A percentile compares a stretch with the other conserved stretches of the same genome.
Evolutionary conservation across 2,329 filamentous ascomycete species (phyloP).

Genomic region (Alternaria panax): DNA sequence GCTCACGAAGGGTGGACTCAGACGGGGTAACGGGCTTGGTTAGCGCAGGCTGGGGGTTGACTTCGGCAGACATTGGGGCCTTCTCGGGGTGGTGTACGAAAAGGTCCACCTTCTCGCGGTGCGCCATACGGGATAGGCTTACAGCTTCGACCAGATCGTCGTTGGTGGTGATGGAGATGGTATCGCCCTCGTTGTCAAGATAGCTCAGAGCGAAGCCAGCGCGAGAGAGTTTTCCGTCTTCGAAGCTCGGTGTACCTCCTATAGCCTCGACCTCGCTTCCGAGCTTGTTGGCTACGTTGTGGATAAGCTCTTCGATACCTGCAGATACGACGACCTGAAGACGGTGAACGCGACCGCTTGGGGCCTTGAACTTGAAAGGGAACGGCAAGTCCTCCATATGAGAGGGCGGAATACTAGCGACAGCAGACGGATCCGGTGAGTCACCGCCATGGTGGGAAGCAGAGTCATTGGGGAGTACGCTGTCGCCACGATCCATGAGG

Average conservation of each 20-base stretch:
- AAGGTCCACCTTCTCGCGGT: conserved; percentile 91
- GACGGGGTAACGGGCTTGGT: conserved; percentile 61
- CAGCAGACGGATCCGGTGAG: conserved; percentile 73
- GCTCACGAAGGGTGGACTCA: conserved; percentile 58
- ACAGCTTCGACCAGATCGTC: conserved; percentile 92
- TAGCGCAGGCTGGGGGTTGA: conserved; percentile 65
- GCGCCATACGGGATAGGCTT: conserved; percentile 76
- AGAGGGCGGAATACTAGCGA: conserved; percentile 64
- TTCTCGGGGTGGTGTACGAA: conserved; percentile 95
- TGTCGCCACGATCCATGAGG: conserved; percentile 73
- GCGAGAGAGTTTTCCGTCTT: conserved; percentile 78
- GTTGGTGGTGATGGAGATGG: conserved; percentile 95
- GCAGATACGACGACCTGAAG: conserved; percentile 83
- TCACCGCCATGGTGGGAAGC: conserved; percentile 88
- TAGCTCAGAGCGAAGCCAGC: conserved; percentile 93
- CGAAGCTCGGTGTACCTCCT: conserved; percentile 78
- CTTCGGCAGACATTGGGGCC: conserved; percentile 74
- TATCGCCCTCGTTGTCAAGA: conserved; percentile 94
- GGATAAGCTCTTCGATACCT: conserved; percentile 80
- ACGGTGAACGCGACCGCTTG: conserved; percentile 90
- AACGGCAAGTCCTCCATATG: conserved; percentile 75
- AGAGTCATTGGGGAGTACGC: conserved; percentile 90
- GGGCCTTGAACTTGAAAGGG: conserved; percentile 99
- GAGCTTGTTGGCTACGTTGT: conserved; percentile 81
- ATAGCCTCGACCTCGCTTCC: conserved; percentile 82